Conservation (phyloP, 805 yeast species). For the Monosporozyma aquatica region DNA sequence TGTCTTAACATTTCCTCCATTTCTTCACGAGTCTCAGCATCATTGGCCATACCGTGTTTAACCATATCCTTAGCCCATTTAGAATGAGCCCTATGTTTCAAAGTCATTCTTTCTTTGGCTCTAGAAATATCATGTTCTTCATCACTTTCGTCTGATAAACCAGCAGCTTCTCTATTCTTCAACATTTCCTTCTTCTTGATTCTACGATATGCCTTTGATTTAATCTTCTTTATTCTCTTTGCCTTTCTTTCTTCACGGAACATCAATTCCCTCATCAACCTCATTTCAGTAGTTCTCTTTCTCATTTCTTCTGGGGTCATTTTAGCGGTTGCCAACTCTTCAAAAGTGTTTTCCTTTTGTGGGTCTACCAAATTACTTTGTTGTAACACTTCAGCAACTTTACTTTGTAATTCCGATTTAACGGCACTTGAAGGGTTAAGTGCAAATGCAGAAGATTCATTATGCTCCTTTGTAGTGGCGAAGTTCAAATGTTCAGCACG, state of each 20-base stretch:
- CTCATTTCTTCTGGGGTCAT: constrained; percentile 71
- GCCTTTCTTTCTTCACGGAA: constrained; percentile 91
- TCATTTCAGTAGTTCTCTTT: constrained; percentile 69
- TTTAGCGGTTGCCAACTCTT: constrained; percentile 74
- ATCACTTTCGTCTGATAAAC: constrained; percentile 38
- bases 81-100: constrained; percentile 80
- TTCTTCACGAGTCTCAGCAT: constrained; percentile 72
- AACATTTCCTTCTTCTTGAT: constrained; percentile 77
- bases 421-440: constrained; percentile 35
- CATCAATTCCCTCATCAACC: constrained; percentile 92
- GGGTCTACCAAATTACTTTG: constrained; percentile 66
- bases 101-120: constrained; percentile 86
- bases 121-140: constrained; percentile 64
- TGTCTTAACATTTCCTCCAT: constrained; percentile 90
- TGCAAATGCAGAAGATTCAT: constrained; percentile 47
- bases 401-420: constrained; percentile 55
- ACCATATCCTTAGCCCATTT: constrained; percentile 89
- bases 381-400: constrained; percentile 49
- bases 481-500: constrained; percentile 68
- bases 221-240: constrained; percentile 85
- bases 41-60: constrained; percentile 83
- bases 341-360: constrained; percentile 71
- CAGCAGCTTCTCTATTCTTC: constrained; percentile 56
- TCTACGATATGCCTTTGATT: constrained; percentile 80
- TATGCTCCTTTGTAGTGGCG: constrained; percentile 10